Conservation (phyloP, 177 flowering plant genomes). For the Vitis hybrid region DNA sequence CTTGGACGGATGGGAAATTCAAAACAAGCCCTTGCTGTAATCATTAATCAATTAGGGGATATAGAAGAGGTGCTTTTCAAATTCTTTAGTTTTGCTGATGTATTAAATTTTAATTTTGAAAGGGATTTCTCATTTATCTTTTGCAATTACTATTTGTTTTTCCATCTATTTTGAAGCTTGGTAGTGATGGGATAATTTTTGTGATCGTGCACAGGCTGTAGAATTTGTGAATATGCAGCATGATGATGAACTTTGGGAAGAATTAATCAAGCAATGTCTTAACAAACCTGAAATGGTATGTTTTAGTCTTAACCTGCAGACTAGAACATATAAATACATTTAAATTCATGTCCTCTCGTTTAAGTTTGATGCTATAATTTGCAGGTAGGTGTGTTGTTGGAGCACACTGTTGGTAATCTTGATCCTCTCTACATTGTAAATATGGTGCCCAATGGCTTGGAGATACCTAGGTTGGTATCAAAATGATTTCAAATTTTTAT, state of each 20-base stretch:
- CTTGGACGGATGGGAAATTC: conserved; percentile 98
- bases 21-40: conserved; percentile 83
- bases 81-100: background rate
- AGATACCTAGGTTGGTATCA: conserved; percentile 82
- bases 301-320: background rate
- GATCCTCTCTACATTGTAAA: conserved; percentile 95
- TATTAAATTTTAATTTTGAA: background rate
- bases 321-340: background rate
- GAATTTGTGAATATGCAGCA: conserved; percentile 93
- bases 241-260: conserved; percentile 99
- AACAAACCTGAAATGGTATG: conserved; percentile 93
- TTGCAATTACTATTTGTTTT: background rate
- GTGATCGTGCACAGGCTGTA: conserved; percentile 66
- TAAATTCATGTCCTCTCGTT: background rate
- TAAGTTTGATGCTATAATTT: conserved; percentile 12
- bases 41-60: conserved; percentile 86
- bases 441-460: conserved; percentile 87
- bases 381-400: conserved; percentile 91
- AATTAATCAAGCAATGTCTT: conserved; percentile 83
- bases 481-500: background rate
- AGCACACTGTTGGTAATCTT: conserved; percentile 98
- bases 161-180: conserved; percentile 1
- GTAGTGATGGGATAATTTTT: conserved; percentile 7
- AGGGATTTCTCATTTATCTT: background rate
- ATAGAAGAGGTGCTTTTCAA: conserved; percentile 72